phyloP scores from a whole-genome alignment of 345 rosid species.

The Eucalyptus lansdowneana region DNA sequence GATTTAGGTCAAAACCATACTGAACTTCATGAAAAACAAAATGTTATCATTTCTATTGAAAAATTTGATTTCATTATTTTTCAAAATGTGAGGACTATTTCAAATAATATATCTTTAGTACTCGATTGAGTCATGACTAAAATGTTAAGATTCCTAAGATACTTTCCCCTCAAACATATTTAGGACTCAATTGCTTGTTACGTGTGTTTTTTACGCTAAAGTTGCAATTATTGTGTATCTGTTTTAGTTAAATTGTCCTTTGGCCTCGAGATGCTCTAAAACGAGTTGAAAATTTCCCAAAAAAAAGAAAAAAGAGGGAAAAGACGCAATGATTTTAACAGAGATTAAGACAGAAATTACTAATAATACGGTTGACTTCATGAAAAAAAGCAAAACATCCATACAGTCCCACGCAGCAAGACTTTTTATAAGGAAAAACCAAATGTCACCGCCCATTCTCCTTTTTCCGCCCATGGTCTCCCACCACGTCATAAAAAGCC shows the following conservation, averaged over 20 bases:
- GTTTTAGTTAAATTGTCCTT: background rate
- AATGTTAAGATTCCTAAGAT: background rate
- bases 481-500: too few relatives aligned
- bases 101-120: background rate
- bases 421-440: too few relatives aligned
- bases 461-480: too few relatives aligned
- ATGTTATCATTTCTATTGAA: too few relatives aligned
- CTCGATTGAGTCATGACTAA: background rate
- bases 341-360: background rate
- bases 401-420: too few relatives aligned
- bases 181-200: background rate
- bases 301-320: background rate
- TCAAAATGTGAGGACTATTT: too few relatives aligned
- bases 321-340: background rate
- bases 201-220: accelerated
- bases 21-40: too few relatives aligned
- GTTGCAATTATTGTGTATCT: background rate
- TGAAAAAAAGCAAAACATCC: background rate
- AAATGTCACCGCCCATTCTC: too few relatives aligned
- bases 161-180: background rate
- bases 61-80: background rate
- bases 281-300: background rate
- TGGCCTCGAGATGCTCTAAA: background rate
- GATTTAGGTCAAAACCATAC: background rate
- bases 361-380: background rate